Percentiles rank a stretch among this genome's conserved stretches.
phyloP scores from a whole-genome alignment of 768 basidiomycete species.

The Omphalotus guepiniiformis region DNA sequence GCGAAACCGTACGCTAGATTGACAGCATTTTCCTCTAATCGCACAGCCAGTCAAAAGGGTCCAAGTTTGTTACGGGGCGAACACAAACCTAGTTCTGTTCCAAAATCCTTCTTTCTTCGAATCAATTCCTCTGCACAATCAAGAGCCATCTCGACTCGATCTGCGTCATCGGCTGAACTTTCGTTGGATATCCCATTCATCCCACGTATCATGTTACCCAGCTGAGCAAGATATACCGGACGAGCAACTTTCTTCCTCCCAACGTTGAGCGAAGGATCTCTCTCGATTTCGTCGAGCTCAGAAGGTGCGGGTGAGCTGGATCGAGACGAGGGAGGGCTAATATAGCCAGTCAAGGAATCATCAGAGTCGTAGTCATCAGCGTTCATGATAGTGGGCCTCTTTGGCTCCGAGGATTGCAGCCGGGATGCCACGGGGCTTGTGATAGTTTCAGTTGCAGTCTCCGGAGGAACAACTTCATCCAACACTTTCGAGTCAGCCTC shows the following conservation, averaged over 20 bases:
- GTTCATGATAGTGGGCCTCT: conserved; percentile 6
- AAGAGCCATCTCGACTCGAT: conserved; percentile 78
- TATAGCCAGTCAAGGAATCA: conserved; percentile 81
- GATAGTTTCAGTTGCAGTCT: conserved; percentile 1
- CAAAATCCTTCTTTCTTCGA: conserved; percentile 77
- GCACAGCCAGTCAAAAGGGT: not conserved
- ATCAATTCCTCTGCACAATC: conserved; percentile 79
- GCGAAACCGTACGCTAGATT: conserved; percentile 73
- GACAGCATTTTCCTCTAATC: conserved; percentile 83
- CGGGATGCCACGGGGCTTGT: not conserved
- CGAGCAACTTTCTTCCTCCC: conserved; percentile 65
- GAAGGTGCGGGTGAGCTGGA: conserved; percentile 78
- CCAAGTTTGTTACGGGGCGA: not conserved
- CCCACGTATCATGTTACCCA: conserved; percentile 71
- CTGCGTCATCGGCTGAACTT: conserved; percentile 62
- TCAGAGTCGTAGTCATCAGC: conserved; percentile 64
- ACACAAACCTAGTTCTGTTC: conserved; percentile 79
- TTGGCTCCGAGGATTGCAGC: conserved; percentile 8
- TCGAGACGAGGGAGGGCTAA: conserved; percentile 59
- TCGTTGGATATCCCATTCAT: conserved; percentile 45
- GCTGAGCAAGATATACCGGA: conserved; percentile 88
- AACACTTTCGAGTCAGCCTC: conserved; percentile 35
- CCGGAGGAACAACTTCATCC: conserved; percentile 14
- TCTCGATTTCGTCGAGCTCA: conserved; percentile 79
- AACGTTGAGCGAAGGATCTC: conserved; percentile 76